Evolutionary conservation across 1,284 basidiomycete species (phyloP), one percentile per base, ranked within the genome.

Genomic region (Dichomitus squalens): DNA sequence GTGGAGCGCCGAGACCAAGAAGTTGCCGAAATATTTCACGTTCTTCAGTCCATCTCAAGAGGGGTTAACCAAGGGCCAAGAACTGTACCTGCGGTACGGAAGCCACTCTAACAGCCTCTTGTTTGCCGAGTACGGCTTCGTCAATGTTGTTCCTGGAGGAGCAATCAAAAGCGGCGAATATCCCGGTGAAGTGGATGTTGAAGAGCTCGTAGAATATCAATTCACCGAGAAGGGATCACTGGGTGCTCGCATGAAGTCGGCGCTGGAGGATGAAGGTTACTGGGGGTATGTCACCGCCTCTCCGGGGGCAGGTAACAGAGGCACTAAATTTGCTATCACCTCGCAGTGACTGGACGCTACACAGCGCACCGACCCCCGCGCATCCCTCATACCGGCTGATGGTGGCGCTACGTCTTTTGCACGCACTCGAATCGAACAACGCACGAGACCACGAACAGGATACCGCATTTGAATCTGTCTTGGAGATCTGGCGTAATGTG

Each of bases 101-200:
- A 70, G 73, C 20, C 93, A 95, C 70, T 75, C 85, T 18, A 93
- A 92, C 64, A 78, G 80, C 40, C 86, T 79, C 7, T 70, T 96
- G 18, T 91, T 94, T 69, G 79, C 86, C 29, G 93, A 96, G 69
- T 96, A 96, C 71, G 93, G 93, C 0, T 96, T 96, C 68, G 81
- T 90, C 25, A 79, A 81, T 63, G 25, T 57, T 12, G 63, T 73
- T 36, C 64, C 65, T 0, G 54, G 68, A 33, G 64, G 69, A 16
- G 71, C 66, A 35, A 65, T 75, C n/a, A 33, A 52, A 9, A 61
- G 49, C 29, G 71, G 73, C 33, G 70, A 69, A 20, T 71, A 71
- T 47, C 63, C 72, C 31, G 75, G 77, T 16, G 87, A 93, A 67
- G 77, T 90, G 9, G 84, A 89, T 57, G 75, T 95, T 2, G 80